Evolutionary conservation across 345 rosid species (phyloP), one percentile per base, ranked within the genome.

Genomic region (Atalantia buxifolia): DNA sequence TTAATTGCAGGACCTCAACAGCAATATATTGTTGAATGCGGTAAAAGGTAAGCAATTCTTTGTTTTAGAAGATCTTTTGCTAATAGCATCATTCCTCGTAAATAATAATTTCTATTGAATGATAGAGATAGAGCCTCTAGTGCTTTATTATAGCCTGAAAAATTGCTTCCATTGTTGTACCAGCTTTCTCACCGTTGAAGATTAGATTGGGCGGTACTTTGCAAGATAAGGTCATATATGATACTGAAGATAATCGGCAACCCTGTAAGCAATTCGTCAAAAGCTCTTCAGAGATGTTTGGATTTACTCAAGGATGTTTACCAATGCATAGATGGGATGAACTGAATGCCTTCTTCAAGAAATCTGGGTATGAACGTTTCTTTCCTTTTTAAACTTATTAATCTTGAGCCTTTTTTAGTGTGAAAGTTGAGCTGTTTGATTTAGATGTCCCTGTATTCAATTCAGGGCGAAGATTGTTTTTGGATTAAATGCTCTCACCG

Each of bases 101-200:
- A 62, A 63, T 12, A n/a, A 40, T 67, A 36, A 50, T 38, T 61
- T 31, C 16, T 6, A 19, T 35, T 45, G 24, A 61, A n/a, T 67
- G 71, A 67, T 24, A 35, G 38, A 31, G 71, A 67, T 24, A 35
- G 38, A 31, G 31, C 22, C 14, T 4, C 21, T 73, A 38, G 10
- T 63, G 3, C 35, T 7, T 27, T 6, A 8, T 45, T 59, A 7
- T 6, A 30, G 78, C 70, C 78, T 48, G 45, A 28, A 48, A 66
- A 30, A 21, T 14, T 35, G 14, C 16, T 66, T 81, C 24, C 0
- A 21, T 56, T 66, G 61, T 48, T 74, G 65, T 13, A 83, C 79
- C 88, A 90, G 96, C 88, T 13, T 92, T 90, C 86, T 85, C 92
- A 30, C 90, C 92, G 27, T 78, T 92, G 85, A 92, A 90, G 86